Evolutionary conservation across 768 basidiomycete species (phyloP), one percentile per base, ranked within the genome.

Genomic region (Boletus sp.): DNA sequence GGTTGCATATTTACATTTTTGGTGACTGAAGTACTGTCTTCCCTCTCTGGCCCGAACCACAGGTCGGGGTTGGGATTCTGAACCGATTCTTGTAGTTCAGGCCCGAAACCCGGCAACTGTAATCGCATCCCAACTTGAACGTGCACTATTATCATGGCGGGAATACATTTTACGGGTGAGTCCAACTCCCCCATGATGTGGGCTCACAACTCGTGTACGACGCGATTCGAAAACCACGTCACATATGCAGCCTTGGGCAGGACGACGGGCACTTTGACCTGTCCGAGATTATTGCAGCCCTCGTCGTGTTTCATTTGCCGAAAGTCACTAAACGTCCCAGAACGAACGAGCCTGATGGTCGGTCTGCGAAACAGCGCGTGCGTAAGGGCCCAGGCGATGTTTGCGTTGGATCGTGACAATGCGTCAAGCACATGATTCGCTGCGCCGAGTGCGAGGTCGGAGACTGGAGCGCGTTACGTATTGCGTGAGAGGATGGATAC

Each of bases 211-310:
- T 69, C 67, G 18, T n/a, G 20, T 14, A 58, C 20, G 7, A 67
- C 67, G 29, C 51, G 60, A 11, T 42, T 12, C 46, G 33, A 32
- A 12, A 67, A 50, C 67, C 67, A 67, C 7, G 55, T 28, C 0
- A 56, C 49, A 1, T 54, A 50, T 5, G n/a, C 32, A 15, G 35
- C 9, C 28, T 67, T 56, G 30, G 58, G 58, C 5, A 68, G n/a
- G n/a, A 65, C 58, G 10, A 68, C 58, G 0, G 63, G 68, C 32
- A 66, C 57, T 9, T 69, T 69, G 41, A 66, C 41, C 41, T 66
- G 61, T 11, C 61, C 64, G 1, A 57, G 12, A 14, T 28, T 47
- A 1, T 42, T 28, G 3, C 51, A 51, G 1, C 55, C 48, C 36
- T 53, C 50, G 29, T 71, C 64, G 10, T 52, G 47, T 28, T 50